Percentiles rank a stretch among this genome's conserved stretches.
These are phyloP conservation scores for Rhynchosporium agropyri DNA, from an alignment of 2,329 filamentous ascomycete species.

Conservation along the genomic window DNA sequence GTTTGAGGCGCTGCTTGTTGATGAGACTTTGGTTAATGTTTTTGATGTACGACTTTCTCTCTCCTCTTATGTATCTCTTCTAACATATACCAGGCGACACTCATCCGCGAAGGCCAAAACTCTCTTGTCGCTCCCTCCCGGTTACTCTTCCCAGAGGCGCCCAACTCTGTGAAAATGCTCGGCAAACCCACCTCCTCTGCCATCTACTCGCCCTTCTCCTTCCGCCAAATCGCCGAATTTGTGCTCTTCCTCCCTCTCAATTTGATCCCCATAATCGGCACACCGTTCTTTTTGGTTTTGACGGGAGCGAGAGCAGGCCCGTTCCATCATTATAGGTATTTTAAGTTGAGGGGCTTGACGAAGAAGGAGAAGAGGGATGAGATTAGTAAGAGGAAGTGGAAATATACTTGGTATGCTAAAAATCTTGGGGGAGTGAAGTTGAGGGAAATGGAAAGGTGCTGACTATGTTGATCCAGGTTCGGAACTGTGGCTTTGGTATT, in stretches of 20 bases:
- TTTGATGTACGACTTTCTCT: conserved; percentile 65
- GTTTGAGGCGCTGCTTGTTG: conserved; percentile 81
- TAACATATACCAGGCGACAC: conserved; percentile 52
- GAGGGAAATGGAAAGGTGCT: conserved; percentile 14
- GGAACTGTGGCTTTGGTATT: conserved; percentile 82
- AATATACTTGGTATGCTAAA: conserved; percentile 73
- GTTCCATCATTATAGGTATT: conserved; percentile 89
- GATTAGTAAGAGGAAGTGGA: conserved; percentile 68
- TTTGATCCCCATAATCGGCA: conserved; percentile 80
- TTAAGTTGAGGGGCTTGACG: conserved; percentile 73
- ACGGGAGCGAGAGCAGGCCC: conserved; percentile 88
- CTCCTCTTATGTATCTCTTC: not conserved
- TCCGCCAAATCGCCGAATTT: conserved; percentile 88
- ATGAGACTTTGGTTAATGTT: conserved; percentile 76
- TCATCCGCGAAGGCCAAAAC: conserved; percentile 73
- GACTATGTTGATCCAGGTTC: conserved; percentile 54
- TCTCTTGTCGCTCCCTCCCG: conserved; percentile 69
- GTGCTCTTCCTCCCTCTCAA: conserved; percentile 80
- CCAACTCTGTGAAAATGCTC: conserved; percentile 75
- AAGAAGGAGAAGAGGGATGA: conserved; percentile 74
- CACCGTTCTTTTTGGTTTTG: conserved; percentile 82
- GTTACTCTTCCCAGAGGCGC: conserved; percentile 66
- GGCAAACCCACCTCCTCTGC: conserved; percentile 78
- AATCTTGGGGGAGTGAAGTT: not conserved
- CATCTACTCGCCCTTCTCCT: conserved; percentile 84